Conservation (phyloP, 1,284 basidiomycete species). For the Boletellus deceptivus region DNA sequence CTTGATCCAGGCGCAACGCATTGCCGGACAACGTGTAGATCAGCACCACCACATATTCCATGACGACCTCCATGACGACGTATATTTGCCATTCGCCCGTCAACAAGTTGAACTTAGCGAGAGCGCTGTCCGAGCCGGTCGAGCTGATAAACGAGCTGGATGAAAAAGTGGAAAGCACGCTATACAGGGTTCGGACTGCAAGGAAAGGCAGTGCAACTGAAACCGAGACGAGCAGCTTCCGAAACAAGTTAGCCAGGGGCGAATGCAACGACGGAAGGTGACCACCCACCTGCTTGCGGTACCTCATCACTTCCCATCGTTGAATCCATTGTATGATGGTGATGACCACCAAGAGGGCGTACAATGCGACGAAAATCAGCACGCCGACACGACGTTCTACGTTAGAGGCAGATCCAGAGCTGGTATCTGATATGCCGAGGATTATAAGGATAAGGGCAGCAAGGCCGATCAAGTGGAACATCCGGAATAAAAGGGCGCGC, state of each 20-base stretch:
- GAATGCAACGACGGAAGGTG: slow-evolving; percentile 10
- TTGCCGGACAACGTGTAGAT: slow-evolving; percentile 47
- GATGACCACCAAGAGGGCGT: slow-evolving; percentile 41
- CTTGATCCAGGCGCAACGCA: slow-evolving; percentile 33
- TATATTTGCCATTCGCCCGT: slow-evolving; percentile 55
- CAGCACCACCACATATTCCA: slow-evolving; percentile 52
- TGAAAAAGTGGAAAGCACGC: slow-evolving; percentile 52
- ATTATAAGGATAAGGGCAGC: slow-evolving; percentile 50
- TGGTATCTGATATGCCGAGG: slow-evolving; percentile 39
- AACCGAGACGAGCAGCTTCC: slow-evolving; percentile 41
- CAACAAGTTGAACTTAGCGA: slow-evolving; percentile 52
- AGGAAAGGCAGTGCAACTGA: slow-evolving; percentile 57
- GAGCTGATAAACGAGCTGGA: slow-evolving; percentile 40
- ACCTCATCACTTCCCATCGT: slow-evolving; percentile 44
- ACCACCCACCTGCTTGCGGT: slow-evolving; percentile 44
- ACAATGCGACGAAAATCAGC: slow-evolving; percentile 49
- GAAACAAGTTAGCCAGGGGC: slow-evolving; percentile 6
- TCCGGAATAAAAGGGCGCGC: slow-evolving; percentile 34
- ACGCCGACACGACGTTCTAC: slow-evolving; percentile 50
- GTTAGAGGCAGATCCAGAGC: slow-evolving; percentile 13
- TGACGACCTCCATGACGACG: slow-evolving; percentile 53
- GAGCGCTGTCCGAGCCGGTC: slow-evolving; percentile 10
- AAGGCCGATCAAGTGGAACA: slow-evolving; percentile 43
- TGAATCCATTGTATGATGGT: slow-evolving; percentile 50
- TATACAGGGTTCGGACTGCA: slow-evolving; percentile 46